phyloP scores from a whole-genome alignment of 83 land plant genomes.

The Diphasiastrum complanatum region DNA sequence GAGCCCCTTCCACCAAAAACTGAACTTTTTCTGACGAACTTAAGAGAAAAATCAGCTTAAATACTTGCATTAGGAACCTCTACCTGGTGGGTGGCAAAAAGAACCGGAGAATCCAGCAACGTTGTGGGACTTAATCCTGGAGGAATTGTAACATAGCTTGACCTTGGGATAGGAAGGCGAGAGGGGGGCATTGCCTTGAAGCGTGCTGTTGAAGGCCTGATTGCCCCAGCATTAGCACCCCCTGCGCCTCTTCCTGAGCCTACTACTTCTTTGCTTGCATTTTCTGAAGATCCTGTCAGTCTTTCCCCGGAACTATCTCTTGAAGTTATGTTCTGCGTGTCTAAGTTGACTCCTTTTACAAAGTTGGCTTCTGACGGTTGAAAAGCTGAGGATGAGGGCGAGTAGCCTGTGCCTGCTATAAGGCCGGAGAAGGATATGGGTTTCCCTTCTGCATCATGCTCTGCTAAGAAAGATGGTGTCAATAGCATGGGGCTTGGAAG shows the following conservation, averaged over 20 bases:
- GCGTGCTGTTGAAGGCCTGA: slow-evolving; percentile 30
- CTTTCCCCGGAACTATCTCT: slow-evolving; percentile 32
- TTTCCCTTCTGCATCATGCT: too few species aligned
- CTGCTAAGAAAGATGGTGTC: too few species aligned
- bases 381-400: too few species aligned
- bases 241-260: slow-evolving; percentile 3
- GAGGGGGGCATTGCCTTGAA: slow-evolving; percentile 76
- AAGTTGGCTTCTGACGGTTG: too few species aligned
- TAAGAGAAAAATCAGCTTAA: not conserved
- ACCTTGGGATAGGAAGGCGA: slow-evolving; percentile 60
- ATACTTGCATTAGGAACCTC: not conserved
- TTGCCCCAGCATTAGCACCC: not conserved
- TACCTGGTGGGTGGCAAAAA: slow-evolving; percentile 64
- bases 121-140: slow-evolving; percentile 72
- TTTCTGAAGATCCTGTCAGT: slow-evolving; percentile 10
- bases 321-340: too few species aligned
- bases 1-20: too few species aligned
- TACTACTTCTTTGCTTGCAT: not conserved
- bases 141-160: slow-evolving; percentile 51
- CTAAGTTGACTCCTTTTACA: too few species aligned
- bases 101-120: slow-evolving; percentile 72
- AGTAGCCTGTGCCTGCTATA: too few species aligned
- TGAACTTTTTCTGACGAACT: not conserved
- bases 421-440: too few species aligned
- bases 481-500: too few species aligned